Conservation (phyloP, 371 early-diverging fungal genomes). For the Amoeboaphelidium occidentale region DNA sequence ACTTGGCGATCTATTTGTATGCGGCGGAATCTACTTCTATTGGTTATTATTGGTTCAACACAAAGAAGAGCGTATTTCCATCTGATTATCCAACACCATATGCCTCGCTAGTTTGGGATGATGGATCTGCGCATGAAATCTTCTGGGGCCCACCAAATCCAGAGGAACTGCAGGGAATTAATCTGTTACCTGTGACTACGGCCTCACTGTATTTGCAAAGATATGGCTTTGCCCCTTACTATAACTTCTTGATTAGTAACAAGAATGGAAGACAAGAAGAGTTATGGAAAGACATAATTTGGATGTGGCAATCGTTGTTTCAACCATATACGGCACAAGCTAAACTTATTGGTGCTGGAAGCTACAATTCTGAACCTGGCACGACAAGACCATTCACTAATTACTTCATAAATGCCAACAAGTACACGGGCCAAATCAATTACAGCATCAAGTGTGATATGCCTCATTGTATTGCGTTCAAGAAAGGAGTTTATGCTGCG, state of each 20-base stretch:
- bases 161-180: background rate
- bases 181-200: background rate
- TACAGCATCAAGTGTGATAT: background rate
- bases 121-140: background rate
- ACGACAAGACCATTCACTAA: background rate
- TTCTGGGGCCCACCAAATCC: background rate
- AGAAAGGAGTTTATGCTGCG: background rate
- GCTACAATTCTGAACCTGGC: background rate
- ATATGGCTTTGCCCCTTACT: background rate
- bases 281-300: background rate
- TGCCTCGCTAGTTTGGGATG: background rate
- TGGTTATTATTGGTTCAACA: background rate
- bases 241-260: background rate
- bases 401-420: background rate
- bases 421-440: background rate
- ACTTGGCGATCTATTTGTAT: background rate
- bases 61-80: background rate
- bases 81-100: background rate
- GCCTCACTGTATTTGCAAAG: background rate
- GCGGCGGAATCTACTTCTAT: background rate
- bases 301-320: background rate
- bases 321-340: background rate
- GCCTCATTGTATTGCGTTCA: background rate
- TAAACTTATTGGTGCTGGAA: background rate
- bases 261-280: background rate